Evolutionary conservation across 257 asterid species (phyloP).

Genomic region (Nicotiana otophora): DNA sequence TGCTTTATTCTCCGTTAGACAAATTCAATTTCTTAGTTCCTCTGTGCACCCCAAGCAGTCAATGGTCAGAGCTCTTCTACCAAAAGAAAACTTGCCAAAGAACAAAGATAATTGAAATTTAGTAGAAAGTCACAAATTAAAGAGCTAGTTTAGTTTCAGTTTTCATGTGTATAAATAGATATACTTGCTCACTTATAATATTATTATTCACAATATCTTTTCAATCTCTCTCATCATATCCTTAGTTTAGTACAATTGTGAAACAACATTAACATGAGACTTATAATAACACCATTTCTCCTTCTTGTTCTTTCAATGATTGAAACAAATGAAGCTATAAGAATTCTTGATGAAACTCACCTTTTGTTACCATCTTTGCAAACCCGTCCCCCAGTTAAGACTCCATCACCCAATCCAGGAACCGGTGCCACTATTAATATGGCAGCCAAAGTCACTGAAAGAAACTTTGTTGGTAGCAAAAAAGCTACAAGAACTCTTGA

Average conservation of each 20-base stretch:
- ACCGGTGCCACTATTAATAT: too few relatives aligned
- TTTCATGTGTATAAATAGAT: too few relatives aligned
- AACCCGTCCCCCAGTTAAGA: too few relatives aligned
- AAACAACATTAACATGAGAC: not conserved
- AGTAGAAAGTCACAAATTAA: not conserved
- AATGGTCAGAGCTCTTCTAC: constrained; percentile 14
- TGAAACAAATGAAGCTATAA: not conserved
- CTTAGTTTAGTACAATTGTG: too few relatives aligned
- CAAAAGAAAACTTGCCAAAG: not conserved
- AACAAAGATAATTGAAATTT: not conserved
- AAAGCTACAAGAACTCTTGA: too few relatives aligned
- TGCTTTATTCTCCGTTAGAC: not conserved
- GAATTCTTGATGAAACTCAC: too few relatives aligned
- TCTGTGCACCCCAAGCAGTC: constrained; percentile 1
- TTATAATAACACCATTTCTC: not conserved
- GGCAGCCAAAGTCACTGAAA: too few relatives aligned
- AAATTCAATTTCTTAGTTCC: constrained; percentile 13
- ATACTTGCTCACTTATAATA: too few relatives aligned
- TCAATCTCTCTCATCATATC: too few relatives aligned
- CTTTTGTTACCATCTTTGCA: not conserved
- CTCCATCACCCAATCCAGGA: too few relatives aligned
- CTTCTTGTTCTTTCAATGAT: not conserved
- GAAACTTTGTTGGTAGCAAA: not conserved
- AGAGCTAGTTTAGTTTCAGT: not conserved
- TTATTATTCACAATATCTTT: too few relatives aligned